Percentiles rank a stretch among this genome's conserved stretches.
phyloP scores from a whole-genome alignment of 2,329 filamentous ascomycete species.

The Epichloe gansuensis region DNA sequence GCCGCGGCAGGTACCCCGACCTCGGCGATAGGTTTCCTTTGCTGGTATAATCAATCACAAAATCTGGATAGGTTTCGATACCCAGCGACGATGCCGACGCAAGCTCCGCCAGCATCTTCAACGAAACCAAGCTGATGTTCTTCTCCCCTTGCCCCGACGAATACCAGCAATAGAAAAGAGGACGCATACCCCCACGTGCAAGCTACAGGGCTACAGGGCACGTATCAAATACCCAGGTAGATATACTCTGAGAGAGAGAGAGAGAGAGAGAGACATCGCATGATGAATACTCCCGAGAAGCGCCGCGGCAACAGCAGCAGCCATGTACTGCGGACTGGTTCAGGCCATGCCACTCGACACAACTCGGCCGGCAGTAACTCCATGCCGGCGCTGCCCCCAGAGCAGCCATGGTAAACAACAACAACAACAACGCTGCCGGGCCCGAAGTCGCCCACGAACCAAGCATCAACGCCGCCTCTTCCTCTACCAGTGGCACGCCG shows the following conservation, averaged over 20 bases:
- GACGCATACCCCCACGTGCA: no score
- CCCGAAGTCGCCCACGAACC: constrained; percentile 15
- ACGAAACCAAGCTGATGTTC: neutral
- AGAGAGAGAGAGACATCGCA: neutral
- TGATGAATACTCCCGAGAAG: constrained; percentile 27
- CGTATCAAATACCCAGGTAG: no score
- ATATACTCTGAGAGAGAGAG: no score
- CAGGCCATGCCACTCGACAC: constrained; percentile 11
- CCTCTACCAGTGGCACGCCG: constrained; percentile 15
- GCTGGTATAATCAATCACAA: neutral
- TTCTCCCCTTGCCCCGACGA: neutral
- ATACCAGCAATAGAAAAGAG: no score
- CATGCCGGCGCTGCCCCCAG: constrained; percentile 20
- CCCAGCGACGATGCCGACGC: constrained; percentile 1
- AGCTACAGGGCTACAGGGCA: no score
- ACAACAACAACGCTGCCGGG: constrained; percentile 11
- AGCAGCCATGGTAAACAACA: constrained; percentile 16
- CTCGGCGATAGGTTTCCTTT: neutral
- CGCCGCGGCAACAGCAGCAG: constrained; percentile 24
- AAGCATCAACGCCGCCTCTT: constrained; percentile 9
- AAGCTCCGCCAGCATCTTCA: neutral
- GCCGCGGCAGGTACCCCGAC: neutral
- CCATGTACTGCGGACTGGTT: constrained; percentile 13
- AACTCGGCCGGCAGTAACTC: constrained; percentile 15
- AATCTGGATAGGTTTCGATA: neutral